A percentile compares a stretch with the other conserved stretches of the same genome.
phyloP scores from a whole-genome alignment of 2,329 filamentous ascomycete genomes.

The Aureobasidium leucospermi region DNA sequence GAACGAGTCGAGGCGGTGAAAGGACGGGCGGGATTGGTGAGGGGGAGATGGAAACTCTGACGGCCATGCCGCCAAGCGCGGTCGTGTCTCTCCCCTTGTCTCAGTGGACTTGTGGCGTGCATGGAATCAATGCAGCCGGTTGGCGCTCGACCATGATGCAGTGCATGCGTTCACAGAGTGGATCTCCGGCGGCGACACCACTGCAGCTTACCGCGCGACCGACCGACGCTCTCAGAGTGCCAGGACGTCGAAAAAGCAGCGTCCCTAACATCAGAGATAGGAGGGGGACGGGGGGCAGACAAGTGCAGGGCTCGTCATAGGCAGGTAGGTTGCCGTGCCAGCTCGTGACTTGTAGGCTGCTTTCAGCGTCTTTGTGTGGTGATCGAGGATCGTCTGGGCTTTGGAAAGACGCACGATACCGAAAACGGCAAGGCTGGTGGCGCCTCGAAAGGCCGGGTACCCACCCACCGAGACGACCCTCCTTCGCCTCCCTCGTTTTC shows the following conservation, averaged over 20 bases:
- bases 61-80: neutral
- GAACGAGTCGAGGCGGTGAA: slow-evolving; percentile 11
- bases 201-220: neutral
- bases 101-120: slow-evolving; percentile 9
- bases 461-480: neutral
- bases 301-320: neutral
- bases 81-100: slow-evolving; percentile 11
- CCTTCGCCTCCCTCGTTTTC: slow-evolving; percentile 5
- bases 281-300: neutral
- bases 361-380: slow-evolving; percentile 10
- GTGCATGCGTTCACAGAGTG: slow-evolving; percentile 11
- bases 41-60: neutral
- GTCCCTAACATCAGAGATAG: neutral
- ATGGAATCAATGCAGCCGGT: slow-evolving; percentile 13
- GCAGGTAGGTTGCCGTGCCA: slow-evolving; percentile 11
- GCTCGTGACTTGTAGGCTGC: slow-evolving; percentile 10
- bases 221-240: neutral
- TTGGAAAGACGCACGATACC: neutral
- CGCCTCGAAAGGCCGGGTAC: neutral
- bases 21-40: slow-evolving; percentile 8
- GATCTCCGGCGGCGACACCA: neutral
- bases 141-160: slow-evolving; percentile 14
- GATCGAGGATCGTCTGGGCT: slow-evolving; percentile 5
- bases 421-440: neutral
- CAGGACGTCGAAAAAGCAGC: neutral